These are phyloP conservation scores for Simmondsia chinensis DNA, from an alignment of 148 eudicot genomes.

Conservation along the genomic window DNA sequence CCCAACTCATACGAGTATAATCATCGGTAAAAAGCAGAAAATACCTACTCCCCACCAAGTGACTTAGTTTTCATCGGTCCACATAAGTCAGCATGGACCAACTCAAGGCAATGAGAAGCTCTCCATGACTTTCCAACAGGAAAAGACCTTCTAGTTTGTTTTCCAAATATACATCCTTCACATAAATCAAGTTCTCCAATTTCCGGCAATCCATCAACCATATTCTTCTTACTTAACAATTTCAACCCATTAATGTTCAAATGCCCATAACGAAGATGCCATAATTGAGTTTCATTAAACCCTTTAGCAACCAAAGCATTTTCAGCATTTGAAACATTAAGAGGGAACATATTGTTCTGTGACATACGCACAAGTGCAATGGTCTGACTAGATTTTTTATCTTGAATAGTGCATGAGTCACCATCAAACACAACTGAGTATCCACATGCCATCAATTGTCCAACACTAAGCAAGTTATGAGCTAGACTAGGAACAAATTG, in stretches of 20 bases:
- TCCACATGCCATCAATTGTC: slow-evolving; percentile 9
- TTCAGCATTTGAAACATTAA: neutral
- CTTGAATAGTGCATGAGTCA: neutral
- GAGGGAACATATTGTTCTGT: slow-evolving; percentile 9
- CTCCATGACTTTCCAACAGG: neutral
- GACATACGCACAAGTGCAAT: neutral
- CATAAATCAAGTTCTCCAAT: neutral
- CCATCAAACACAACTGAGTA: slow-evolving; percentile 9
- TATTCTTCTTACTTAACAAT: neutral
- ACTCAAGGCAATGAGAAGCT: neutral
- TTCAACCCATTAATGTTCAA: neutral
- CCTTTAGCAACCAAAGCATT: neutral
- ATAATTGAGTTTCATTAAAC: neutral
- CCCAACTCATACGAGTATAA: neutral
- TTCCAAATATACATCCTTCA: neutral
- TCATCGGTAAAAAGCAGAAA: slow-evolving; percentile 1
- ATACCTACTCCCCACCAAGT: neutral
- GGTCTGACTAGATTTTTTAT: neutral
- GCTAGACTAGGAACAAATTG: slow-evolving; percentile 6
- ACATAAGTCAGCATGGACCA: neutral
- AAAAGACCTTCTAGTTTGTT: neutral
- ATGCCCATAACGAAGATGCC: slow-evolving; percentile 14
- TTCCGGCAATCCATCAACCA: neutral
- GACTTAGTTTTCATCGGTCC: neutral
- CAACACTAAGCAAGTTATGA: slow-evolving; percentile 14